These are phyloP conservation scores for Aureobasidium melanogenum DNA, from an alignment of 2,329 filamentous ascomycete species.

Conservation along the genomic window DNA sequence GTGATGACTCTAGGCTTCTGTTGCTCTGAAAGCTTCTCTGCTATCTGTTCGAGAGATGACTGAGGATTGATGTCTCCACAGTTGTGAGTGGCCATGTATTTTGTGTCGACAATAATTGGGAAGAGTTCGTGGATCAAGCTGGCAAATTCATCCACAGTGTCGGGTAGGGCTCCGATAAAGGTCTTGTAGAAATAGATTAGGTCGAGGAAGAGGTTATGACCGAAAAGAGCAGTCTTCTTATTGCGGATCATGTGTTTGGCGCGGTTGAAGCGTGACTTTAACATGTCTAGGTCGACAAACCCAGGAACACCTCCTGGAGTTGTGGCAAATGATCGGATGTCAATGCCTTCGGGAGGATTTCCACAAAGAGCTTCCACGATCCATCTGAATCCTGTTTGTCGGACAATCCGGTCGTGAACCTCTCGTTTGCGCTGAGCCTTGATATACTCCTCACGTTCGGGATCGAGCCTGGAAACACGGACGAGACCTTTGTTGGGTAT, in stretches of 20 bases:
- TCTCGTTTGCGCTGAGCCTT: slow-evolving; percentile 29
- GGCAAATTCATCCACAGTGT: slow-evolving; percentile 45
- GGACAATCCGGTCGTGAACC: slow-evolving; percentile 32
- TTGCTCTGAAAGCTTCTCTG: slow-evolving; percentile 32
- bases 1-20: slow-evolving; percentile 35
- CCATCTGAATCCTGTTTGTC: slow-evolving; percentile 42
- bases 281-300: slow-evolving; percentile 27
- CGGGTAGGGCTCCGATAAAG: slow-evolving; percentile 51
- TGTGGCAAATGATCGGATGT: slow-evolving; percentile 29
- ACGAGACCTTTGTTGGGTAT: slow-evolving; percentile 35
- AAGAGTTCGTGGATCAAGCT: slow-evolving; percentile 43
- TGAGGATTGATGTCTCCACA: slow-evolving; percentile 44
- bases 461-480: slow-evolving; percentile 33
- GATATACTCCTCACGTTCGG: slow-evolving; percentile 35
- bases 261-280: slow-evolving; percentile 30
- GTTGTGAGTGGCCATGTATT: slow-evolving; percentile 52
- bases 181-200: slow-evolving; percentile 55
- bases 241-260: slow-evolving; percentile 35
- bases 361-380: slow-evolving; percentile 39
- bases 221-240: slow-evolving; percentile 46
- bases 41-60: slow-evolving; percentile 41
- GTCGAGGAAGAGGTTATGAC: slow-evolving; percentile 58
- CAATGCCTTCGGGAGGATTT: slow-evolving; percentile 28
- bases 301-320: slow-evolving; percentile 27
- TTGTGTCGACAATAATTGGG: slow-evolving; percentile 52